Percentiles rank a stretch among this genome's conserved stretches.
These are phyloP conservation scores for Saturnispora sekii DNA, from an alignment of 805 yeast genomes.

Conservation along the genomic window DNA sequence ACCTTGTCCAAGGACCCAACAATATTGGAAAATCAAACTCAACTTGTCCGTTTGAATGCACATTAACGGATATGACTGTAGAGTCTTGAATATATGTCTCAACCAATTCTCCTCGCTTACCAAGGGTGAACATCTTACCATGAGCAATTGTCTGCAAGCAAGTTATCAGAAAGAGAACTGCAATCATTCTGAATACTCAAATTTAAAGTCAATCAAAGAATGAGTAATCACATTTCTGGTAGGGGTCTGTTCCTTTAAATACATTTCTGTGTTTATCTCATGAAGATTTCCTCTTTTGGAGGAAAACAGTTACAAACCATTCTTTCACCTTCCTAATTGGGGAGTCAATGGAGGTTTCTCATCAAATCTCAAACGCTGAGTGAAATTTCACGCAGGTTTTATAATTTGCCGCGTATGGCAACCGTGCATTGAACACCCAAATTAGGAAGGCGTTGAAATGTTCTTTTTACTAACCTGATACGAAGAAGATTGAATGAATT, in stretches of 20 bases:
- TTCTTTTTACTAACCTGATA: too few species aligned
- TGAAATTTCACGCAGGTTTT: neutral
- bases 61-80: neutral
- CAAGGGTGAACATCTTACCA: conserved; percentile 1
- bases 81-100: neutral
- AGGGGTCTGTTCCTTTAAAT: too few species aligned
- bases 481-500: too few species aligned
- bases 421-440: neutral
- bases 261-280: too few species aligned
- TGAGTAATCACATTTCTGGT: neutral
- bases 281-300: too few species aligned
- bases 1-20: conserved; percentile 1
- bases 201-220: neutral
- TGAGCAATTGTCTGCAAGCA: neutral
- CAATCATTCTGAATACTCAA: neutral
- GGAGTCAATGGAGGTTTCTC: neutral
- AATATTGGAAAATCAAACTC: conserved; percentile 13
- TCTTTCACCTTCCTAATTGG: conserved; percentile 1
- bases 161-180: neutral
- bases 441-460: too few species aligned
- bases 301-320: too few species aligned
- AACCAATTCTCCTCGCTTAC: neutral
- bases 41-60: conserved; percentile 4
- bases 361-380: neutral
- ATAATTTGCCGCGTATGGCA: neutral